Conservation (phyloP, 176 grass and related monocot genomes). For the Pharus latifolius region DNA sequence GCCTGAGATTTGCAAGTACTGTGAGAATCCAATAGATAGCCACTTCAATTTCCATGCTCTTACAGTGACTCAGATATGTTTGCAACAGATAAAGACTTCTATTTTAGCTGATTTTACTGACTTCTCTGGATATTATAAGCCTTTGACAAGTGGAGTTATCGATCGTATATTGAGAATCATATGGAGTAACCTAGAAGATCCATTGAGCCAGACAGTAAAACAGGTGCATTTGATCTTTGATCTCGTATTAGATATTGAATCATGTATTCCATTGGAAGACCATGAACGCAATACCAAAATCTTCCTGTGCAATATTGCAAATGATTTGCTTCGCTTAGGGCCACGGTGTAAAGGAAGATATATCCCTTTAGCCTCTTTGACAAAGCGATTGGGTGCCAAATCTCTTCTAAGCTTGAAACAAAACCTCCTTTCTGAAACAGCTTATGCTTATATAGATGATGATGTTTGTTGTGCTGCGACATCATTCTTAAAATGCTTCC, state of each 20-base stretch:
- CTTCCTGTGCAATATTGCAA: slow-evolving; percentile 55
- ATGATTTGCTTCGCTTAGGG: slow-evolving; percentile 70
- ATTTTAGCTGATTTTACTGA: slow-evolving; percentile 47
- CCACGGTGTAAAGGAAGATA: slow-evolving; percentile 86
- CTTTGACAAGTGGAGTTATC: slow-evolving; percentile 47
- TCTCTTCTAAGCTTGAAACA: slow-evolving; percentile 63
- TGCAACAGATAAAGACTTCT: slow-evolving; percentile 96
- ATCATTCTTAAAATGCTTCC: slow-evolving; percentile 83
- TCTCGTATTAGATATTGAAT: slow-evolving; percentile 88
- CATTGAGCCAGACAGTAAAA: slow-evolving; percentile 93
- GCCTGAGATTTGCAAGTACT: slow-evolving; percentile 77
- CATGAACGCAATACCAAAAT: slow-evolving; percentile 22
- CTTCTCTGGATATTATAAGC: slow-evolving; percentile 57
- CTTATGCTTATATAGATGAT: slow-evolving; percentile 80
- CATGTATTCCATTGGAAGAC: slow-evolving; percentile 45
- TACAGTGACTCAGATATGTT: slow-evolving; percentile 93
- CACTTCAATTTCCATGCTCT: slow-evolving; percentile 98
- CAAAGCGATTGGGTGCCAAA: slow-evolving; percentile 78
- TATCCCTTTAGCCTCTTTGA: slow-evolving; percentile 85
- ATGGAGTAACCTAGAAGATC: slow-evolving; percentile 97
- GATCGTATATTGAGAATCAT: slow-evolving; percentile 64
- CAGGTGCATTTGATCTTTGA: slow-evolving; percentile 97
- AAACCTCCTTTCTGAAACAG: slow-evolving; percentile 74
- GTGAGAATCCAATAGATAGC: slow-evolving; percentile 88
- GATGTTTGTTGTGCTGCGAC: slow-evolving; percentile 89